Conservation (phyloP, 2,329 filamentous ascomycete species). For the Calonectria pteridis region DNA sequence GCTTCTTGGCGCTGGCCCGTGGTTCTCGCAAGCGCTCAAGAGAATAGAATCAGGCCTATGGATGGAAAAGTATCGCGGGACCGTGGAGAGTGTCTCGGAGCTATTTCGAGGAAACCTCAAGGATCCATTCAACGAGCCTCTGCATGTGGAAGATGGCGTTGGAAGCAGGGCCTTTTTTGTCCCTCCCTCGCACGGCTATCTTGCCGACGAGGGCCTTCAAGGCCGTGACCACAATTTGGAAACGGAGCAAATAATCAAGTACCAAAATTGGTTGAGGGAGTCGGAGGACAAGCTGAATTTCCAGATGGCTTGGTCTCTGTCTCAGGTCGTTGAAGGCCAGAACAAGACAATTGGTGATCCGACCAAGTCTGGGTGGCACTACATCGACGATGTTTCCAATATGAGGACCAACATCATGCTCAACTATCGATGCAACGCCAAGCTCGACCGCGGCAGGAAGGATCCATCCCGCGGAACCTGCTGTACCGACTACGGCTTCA, state of each 20-base stretch:
- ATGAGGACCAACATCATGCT: slow-evolving; percentile 59
- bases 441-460: slow-evolving; percentile 45
- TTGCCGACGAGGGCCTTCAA: not conserved
- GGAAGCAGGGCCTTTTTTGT: slow-evolving; percentile 46
- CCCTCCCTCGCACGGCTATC: slow-evolving; percentile 29
- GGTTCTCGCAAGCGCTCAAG: slow-evolving; percentile 1
- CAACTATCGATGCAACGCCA: slow-evolving; percentile 66
- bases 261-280: slow-evolving; percentile 35
- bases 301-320: slow-evolving; percentile 37
- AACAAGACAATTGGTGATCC: slow-evolving; percentile 37
- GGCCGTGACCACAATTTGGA: not conserved
- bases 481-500: slow-evolving; percentile 61
- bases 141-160: slow-evolving; percentile 40
- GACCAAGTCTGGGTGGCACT: slow-evolving; percentile 47
- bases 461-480: slow-evolving; percentile 65
- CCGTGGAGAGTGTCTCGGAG: slow-evolving; percentile 36
- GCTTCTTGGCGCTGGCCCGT: not conserved
- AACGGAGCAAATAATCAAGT: slow-evolving; percentile 31
- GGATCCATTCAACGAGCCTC: slow-evolving; percentile 32
- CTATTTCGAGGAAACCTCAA: slow-evolving; percentile 32
- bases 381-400: slow-evolving; percentile 43
- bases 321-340: slow-evolving; percentile 29
- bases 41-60: not conserved
- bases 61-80: slow-evolving; percentile 31
- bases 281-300: slow-evolving; percentile 33